Evolutionary conservation across 805 yeast species (phyloP).

Genomic region (Ogataea chonburiensis): DNA sequence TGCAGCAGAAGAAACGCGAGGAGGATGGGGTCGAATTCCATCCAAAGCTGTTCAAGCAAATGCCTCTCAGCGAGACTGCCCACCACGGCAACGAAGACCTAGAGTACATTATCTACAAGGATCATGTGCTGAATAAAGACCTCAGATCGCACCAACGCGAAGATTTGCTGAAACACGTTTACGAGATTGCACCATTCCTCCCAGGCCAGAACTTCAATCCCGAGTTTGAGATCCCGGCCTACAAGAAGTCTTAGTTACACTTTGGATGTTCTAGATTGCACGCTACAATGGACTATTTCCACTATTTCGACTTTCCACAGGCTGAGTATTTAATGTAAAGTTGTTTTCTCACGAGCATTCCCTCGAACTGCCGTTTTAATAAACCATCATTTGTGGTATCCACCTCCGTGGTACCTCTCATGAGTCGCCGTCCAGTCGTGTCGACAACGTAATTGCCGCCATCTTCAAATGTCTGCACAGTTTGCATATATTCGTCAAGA

Average conservation of each 20-base stretch:
- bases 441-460: conserved; percentile 7
- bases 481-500: conserved; percentile 1
- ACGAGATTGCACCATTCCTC: conserved; percentile 70
- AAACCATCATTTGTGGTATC: conserved; percentile 15
- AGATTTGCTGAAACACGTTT: conserved; percentile 52
- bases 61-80: conserved; percentile 34
- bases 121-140: conserved; percentile 40
- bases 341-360: conserved; percentile 14
- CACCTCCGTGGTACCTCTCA: neutral
- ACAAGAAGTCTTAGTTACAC: conserved; percentile 41
- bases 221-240: conserved; percentile 68
- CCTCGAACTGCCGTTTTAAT: conserved; percentile 16
- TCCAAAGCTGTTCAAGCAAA: conserved; percentile 70
- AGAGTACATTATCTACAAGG: conserved; percentile 66
- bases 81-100: conserved; percentile 42
- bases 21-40: conserved; percentile 80
- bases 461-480: conserved; percentile 11
- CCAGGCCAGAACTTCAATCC: conserved; percentile 76
- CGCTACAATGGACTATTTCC: conserved; percentile 9
- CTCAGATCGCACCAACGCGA: conserved; percentile 46
- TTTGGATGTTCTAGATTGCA: conserved; percentile 1
- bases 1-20: conserved; percentile 63
- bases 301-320: conserved; percentile 1
- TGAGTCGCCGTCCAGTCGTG: neutral
- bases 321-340: conserved; percentile 8